Evolutionary conservation across 192 early-diverging fungal genomes (phyloP).

Genomic region (Endogone sp.): DNA sequence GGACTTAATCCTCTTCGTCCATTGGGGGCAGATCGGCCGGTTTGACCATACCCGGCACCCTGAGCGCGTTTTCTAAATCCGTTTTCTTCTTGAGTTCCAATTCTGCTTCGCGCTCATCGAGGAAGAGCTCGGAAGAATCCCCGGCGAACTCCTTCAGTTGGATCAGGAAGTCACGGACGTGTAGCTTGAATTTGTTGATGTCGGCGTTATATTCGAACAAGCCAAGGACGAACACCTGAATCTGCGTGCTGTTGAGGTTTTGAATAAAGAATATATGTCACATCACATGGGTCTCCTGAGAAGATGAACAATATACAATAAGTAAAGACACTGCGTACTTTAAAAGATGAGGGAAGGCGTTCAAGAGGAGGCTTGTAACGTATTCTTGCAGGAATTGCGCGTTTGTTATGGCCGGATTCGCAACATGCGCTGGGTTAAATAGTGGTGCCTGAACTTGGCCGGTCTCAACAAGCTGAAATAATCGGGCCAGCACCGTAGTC

Average conservation of each 20-base stretch:
- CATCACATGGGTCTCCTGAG: neutral
- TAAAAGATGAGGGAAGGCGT: constrained; percentile 91
- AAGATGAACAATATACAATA: neutral
- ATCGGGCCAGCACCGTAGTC: constrained; percentile 81
- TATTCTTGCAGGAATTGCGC: constrained; percentile 77
- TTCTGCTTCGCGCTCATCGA: constrained; percentile 90
- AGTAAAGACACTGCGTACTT: constrained; percentile 39
- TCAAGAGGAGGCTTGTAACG: constrained; percentile 74
- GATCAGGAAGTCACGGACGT: constrained; percentile 95
- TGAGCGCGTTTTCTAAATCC: constrained; percentile 77
- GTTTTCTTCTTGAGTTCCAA: constrained; percentile 69
- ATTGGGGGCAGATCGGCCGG: constrained; percentile 73
- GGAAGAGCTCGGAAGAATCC: constrained; percentile 77
- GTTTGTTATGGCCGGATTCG: constrained; percentile 80
- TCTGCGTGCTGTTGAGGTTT: constrained; percentile 82
- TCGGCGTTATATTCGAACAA: constrained; percentile 84
- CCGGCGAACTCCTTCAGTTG: constrained; percentile 92
- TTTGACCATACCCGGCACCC: constrained; percentile 97
- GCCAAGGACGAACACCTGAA: constrained; percentile 82
- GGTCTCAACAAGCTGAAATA: constrained; percentile 85
- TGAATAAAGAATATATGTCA: constrained; percentile 6
- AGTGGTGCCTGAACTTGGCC: constrained; percentile 85
- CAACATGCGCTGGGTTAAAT: constrained; percentile 66
- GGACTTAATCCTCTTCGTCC: constrained; percentile 42
- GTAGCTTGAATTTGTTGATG: constrained; percentile 81